Base-by-base conservation (phyloP, 2,329 filamentous ascomycete genomes). In the Epicoccum sorghinum region DNA sequence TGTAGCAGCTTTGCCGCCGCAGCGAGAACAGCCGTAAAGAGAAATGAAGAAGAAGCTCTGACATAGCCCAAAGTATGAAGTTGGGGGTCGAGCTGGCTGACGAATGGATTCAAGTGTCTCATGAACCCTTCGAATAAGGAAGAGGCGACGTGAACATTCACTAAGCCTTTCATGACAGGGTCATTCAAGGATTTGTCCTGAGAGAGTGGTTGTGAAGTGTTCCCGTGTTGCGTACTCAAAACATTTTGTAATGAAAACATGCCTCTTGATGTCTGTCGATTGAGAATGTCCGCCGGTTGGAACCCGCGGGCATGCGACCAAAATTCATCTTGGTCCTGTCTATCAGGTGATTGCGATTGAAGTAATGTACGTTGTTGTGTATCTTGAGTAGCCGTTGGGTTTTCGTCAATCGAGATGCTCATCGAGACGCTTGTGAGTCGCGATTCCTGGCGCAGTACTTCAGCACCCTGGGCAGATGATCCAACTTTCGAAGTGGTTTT, bases 91-190 rank as follows among this genome's bases (percentile, higher is more conserved):
- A 53, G 14, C 29, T 53, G 50, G 13, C 50, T 46, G 30, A 53
- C 24, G 42, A 47, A 47, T 7, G 50, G 43, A 12, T 53, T 53
- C 2, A 53, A 12, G 29, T 47, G 36, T 24, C 47, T 46, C 37
- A 53, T 53, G 24, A 53, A 53, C 9, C 50, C 43, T 12, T 53
- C 50, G 12, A 53, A 53, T 18, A 53, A 7, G 4, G 50, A 43
- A 7, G 30, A 32, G 12, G 50, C 36, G 33, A 47, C 43, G 9
- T 45, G 41, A 18, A 41, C 8, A 22, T 53, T 47, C 3, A 47
- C 12, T 6, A 53, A 25, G 9, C 43, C 50, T 18, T 25, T 47
- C 3, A 29, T 29, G n/a, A 53, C 36, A 14, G 37, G 46, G 9
- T 48, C 46, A 4, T 36, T 22, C 2, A 14, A 5, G 2, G 38